Conservation (phyloP, 1,284 basidiomycete genomes). For the Lignosus rhinocerotis region DNA sequence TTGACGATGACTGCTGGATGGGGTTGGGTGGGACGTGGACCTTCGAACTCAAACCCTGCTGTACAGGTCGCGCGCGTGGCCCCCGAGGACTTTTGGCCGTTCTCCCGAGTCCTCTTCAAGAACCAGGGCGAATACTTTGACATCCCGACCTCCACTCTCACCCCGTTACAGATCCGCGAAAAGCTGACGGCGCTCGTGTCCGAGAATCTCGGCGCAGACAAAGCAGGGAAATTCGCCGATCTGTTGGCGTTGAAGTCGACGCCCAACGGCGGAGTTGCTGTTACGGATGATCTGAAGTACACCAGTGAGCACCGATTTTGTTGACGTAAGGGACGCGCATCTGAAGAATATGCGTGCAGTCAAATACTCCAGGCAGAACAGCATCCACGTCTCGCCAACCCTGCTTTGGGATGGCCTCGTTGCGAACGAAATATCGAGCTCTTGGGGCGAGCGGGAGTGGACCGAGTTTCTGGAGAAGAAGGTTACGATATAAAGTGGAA, state of each 20-base stretch:
- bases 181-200: constrained; percentile 66
- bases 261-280: constrained; percentile 74
- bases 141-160: constrained; percentile 68
- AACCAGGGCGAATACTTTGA: constrained; percentile 80
- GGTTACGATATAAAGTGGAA: constrained; percentile 38
- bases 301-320: constrained; percentile 50
- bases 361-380: constrained; percentile 90
- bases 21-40: neutral
- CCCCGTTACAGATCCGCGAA: constrained; percentile 73
- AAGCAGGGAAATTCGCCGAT: constrained; percentile 56
- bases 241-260: constrained; percentile 62
- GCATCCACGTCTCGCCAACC: constrained; percentile 91
- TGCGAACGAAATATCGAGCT: constrained; percentile 77
- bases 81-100: constrained; percentile 79
- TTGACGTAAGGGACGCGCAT: neutral
- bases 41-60: neutral
- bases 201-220: constrained; percentile 47
- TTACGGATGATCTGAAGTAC: constrained; percentile 87
- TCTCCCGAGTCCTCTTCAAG: constrained; percentile 76
- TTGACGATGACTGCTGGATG: neutral
- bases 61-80: constrained; percentile 61
- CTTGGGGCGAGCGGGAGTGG: constrained; percentile 88
- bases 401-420: constrained; percentile 86
- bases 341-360: constrained; percentile 42
- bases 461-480: constrained; percentile 74